Conservation (phyloP, 2,329 filamentous ascomycete genomes). For the Pseudogymnoascus sp. region DNA sequence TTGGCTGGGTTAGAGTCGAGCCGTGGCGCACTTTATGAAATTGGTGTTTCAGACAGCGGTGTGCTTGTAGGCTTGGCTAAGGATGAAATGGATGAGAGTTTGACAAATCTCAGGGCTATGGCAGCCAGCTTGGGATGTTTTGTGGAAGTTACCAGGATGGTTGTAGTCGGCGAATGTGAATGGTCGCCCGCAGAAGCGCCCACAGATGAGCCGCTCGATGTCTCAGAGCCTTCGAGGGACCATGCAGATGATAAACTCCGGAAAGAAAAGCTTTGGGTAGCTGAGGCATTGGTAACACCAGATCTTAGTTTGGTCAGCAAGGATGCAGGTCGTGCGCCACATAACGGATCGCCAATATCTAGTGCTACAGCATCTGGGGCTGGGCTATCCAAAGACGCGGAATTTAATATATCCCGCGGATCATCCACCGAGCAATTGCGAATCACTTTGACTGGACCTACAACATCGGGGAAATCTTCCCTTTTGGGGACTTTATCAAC, state of each 20-base stretch:
- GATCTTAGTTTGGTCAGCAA: conserved; percentile 42
- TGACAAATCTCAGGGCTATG: conserved; percentile 81
- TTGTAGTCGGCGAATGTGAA: conserved; percentile 79
- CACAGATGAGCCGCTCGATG: conserved; percentile 13
- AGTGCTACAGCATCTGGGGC: neutral
- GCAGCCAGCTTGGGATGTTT: conserved; percentile 83
- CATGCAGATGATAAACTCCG: conserved; percentile 20
- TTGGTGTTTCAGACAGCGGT: conserved; percentile 92
- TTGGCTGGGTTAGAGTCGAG: conserved; percentile 85
- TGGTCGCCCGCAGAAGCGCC: conserved; percentile 38
- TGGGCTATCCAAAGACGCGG: neutral
- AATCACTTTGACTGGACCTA: conserved; percentile 81
- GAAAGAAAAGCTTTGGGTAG: conserved; percentile 67
- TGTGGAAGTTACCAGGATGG: conserved; percentile 72
- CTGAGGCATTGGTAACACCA: conserved; percentile 82
- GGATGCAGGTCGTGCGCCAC: neutral
- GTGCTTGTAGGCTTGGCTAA: conserved; percentile 79
- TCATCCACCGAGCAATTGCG: conserved; percentile 68
- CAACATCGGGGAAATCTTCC: conserved; percentile 87
- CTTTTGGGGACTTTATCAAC: conserved; percentile 83
- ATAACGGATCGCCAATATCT: neutral
- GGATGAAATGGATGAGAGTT: conserved; percentile 87
- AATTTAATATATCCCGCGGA: neutral
- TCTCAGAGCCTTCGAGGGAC: conserved; percentile 20
- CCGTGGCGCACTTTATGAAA: conserved; percentile 88